A percentile compares a stretch with the other conserved stretches of the same genome.
These are phyloP conservation scores for Eucalyptus sp. DNA, from an alignment of 345 rosid genomes.

Conservation along the genomic window DNA sequence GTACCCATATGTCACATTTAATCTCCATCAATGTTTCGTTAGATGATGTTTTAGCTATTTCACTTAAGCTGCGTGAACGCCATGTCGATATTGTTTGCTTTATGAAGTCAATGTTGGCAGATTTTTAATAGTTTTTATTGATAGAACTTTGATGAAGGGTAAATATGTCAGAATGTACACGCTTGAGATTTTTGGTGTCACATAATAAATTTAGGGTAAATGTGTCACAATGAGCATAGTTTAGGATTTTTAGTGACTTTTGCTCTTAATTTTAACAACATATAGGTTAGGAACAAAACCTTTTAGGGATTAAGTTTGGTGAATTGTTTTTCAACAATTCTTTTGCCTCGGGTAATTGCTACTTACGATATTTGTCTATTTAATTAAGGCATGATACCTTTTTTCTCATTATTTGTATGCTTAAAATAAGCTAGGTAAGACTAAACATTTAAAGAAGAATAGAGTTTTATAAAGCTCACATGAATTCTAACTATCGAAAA, in stretches of 20 bases:
- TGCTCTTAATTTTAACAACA: not conserved
- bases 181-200: not conserved
- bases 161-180: not conserved
- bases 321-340: not conserved
- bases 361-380: not conserved
- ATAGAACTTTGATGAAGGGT: too few species aligned
- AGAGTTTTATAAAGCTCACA: not conserved
- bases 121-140: too few species aligned
- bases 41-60: not conserved
- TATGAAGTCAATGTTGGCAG: not conserved
- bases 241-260: not conserved
- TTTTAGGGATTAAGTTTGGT: not conserved
- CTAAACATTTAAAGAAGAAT: not conserved
- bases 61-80: rapidly evolving
- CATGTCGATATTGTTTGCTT: not conserved
- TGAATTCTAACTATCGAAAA: not conserved
- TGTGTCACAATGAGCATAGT: too few species aligned
- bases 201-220: not conserved
- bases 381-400: not conserved
- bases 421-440: not conserved
- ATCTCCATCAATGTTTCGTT: too few species aligned
- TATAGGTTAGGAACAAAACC: not conserved
- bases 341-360: not conserved
- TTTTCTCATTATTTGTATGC: not conserved
- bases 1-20: too few species aligned